Evolutionary conservation across 2,329 filamentous ascomycete species (phyloP).

Genomic region (Geosmithia flava): DNA sequence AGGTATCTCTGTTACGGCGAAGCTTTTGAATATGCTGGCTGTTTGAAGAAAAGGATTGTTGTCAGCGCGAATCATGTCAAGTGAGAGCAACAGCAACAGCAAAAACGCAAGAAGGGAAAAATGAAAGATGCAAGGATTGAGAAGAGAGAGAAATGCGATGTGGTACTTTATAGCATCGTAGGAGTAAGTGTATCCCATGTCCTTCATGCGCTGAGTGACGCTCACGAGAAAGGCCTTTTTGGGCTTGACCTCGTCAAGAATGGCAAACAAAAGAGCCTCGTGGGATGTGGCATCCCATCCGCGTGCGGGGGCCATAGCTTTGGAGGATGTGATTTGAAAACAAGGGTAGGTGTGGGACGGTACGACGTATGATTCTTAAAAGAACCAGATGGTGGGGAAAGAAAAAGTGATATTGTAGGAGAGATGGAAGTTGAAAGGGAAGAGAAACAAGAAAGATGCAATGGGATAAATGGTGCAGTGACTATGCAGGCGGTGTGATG

Average conservation of each 20-base stretch:
- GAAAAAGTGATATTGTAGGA: too few relatives aligned
- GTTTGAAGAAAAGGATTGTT: too few relatives aligned
- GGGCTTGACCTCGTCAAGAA: constrained; percentile 22
- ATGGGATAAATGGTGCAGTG: too few relatives aligned
- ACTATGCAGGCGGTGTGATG: too few relatives aligned
- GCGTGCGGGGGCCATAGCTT: constrained; percentile 1
- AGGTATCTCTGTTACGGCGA: constrained; percentile 19
- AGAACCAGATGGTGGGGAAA: not conserved
- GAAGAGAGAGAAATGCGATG: not conserved
- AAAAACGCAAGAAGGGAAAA: not conserved
- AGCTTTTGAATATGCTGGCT: constrained; percentile 36
- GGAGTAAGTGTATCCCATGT: constrained; percentile 24
- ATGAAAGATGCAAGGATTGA: not conserved
- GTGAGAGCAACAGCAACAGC: too few relatives aligned
- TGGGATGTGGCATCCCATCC: constrained; percentile 22
- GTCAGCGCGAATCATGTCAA: too few relatives aligned
- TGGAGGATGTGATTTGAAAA: constrained; percentile 2
- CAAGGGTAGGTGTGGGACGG: constrained; percentile 4
- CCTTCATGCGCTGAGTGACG: constrained; percentile 17
- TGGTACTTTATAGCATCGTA: constrained; percentile 26
- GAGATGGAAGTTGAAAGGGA: constrained; percentile 1
- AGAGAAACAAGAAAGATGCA: constrained; percentile 1
- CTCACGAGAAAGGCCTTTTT: constrained; percentile 16
- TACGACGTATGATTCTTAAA: not conserved
- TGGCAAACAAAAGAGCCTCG: constrained; percentile 22